phyloP scores from a whole-genome alignment of 2,329 filamentous ascomycete species.

The Orbilia javanica region DNA sequence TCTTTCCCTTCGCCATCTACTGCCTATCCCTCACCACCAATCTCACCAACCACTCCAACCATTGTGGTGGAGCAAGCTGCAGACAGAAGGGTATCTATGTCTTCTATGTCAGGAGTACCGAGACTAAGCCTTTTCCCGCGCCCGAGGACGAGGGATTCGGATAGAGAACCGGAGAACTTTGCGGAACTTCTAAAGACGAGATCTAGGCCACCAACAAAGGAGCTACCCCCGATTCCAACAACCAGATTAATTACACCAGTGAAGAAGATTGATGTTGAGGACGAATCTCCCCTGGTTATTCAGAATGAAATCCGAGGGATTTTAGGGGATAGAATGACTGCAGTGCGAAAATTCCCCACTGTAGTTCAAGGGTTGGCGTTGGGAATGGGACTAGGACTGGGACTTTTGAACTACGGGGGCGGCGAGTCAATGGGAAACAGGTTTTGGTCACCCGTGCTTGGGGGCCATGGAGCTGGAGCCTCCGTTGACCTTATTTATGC shows the following conservation, averaged over 20 bases:
- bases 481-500: constrained; percentile 56
- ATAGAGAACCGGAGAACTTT: constrained; percentile 42
- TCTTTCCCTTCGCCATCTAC: constrained; percentile 51
- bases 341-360: constrained; percentile 53
- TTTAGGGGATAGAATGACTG: constrained; percentile 56
- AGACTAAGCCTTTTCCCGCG: constrained; percentile 55
- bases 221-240: constrained; percentile 46
- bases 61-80: constrained; percentile 51
- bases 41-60: constrained; percentile 56
- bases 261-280: constrained; percentile 55
- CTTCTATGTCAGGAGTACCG: constrained; percentile 31
- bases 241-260: constrained; percentile 48
- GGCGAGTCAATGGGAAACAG: constrained; percentile 50
- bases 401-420: constrained; percentile 52
- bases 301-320: constrained; percentile 56
- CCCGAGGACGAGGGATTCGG: constrained; percentile 49
- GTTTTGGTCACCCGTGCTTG: constrained; percentile 55
- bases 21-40: constrained; percentile 55
- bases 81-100: constrained; percentile 44
- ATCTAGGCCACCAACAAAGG: constrained; percentile 44
- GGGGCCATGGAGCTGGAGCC: constrained; percentile 31
- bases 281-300: constrained; percentile 43
- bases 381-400: constrained; percentile 51
- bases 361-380: constrained; percentile 54
- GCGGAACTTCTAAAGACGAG: constrained; percentile 46